Evolutionary conservation across 306 rosid species (phyloP).

Genomic region (Alnus rubra): DNA sequence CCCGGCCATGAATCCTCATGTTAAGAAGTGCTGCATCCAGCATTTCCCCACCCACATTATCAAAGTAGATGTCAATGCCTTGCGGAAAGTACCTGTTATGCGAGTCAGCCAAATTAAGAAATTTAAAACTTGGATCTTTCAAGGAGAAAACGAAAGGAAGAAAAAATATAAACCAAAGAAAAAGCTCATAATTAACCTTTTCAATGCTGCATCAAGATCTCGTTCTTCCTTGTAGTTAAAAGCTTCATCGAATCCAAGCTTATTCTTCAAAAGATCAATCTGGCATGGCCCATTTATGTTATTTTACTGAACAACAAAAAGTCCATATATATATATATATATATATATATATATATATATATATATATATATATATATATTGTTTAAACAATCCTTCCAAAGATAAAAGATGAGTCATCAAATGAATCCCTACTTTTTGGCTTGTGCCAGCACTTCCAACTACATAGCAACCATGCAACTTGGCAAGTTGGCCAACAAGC

Average conservation of each 20-base stretch:
- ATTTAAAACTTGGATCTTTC: too few relatives aligned
- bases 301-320: slow-evolving; percentile 20
- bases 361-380: too few relatives aligned
- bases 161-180: too few relatives aligned
- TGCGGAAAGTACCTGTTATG: slow-evolving; percentile 49
- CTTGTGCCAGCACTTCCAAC: slow-evolving; percentile 63
- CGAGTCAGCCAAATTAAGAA: not conserved
- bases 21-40: slow-evolving; percentile 60
- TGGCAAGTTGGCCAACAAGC: slow-evolving; percentile 58
- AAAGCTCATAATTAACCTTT: slow-evolving; percentile 12
- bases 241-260: slow-evolving; percentile 49
- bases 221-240: slow-evolving; percentile 34
- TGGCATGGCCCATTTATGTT: slow-evolving; percentile 5
- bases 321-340: not conserved
- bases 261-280: slow-evolving; percentile 52
- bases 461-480: slow-evolving; percentile 61
- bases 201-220: slow-evolving; percentile 17
- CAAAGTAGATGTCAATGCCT: slow-evolving; percentile 75
- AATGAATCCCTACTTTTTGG: slow-evolving; percentile 35
- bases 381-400: not conserved
- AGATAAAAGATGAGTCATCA: not conserved
- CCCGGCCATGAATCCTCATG: slow-evolving; percentile 53
- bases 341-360: too few relatives aligned
- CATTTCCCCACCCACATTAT: slow-evolving; percentile 71
- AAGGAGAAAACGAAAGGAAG: not conserved